These are phyloP conservation scores for Diospyros kaki DNA, from an alignment of 148 eudicot species.

Conservation along the genomic window DNA sequence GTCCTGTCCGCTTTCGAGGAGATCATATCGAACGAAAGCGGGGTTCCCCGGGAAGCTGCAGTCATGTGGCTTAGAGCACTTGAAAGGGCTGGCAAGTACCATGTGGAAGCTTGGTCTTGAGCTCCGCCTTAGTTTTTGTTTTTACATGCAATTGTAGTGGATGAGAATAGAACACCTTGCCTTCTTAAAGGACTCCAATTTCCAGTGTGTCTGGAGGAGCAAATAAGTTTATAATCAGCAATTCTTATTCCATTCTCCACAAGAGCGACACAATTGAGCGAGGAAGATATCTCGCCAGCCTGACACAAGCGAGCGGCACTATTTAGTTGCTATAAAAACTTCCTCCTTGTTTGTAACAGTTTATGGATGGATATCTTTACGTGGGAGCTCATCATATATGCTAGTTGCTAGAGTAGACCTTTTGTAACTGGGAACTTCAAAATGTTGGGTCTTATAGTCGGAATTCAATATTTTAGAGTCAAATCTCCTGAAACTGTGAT, in stretches of 20 bases:
- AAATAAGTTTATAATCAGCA: not conserved
- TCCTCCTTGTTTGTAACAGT: too few relatives aligned
- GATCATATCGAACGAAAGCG: slow-evolving; percentile 54
- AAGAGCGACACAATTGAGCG: not conserved
- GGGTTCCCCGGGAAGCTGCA: slow-evolving; percentile 61
- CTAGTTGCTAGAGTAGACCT: too few relatives aligned
- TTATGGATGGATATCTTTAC: too few relatives aligned
- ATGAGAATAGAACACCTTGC: not conserved
- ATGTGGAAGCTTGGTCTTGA: slow-evolving; percentile 92
- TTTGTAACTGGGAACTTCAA: too few relatives aligned
- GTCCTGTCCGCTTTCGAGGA: slow-evolving; percentile 79
- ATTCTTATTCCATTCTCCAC: not conserved
- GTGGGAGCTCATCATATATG: too few relatives aligned
- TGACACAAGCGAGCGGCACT: too few relatives aligned
- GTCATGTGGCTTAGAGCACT: slow-evolving; percentile 67
- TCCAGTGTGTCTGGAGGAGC: not conserved
- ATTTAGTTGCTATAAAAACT: too few relatives aligned
- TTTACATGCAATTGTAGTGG: not conserved
- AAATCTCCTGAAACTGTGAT: too few relatives aligned
- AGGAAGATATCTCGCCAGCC: too few relatives aligned
- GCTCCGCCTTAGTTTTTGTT: slow-evolving; percentile 5
- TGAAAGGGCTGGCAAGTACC: slow-evolving; percentile 88
- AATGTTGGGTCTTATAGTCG: too few relatives aligned
- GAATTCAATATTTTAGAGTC: too few relatives aligned
- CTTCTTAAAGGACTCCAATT: not conserved